Percentiles rank a stretch among this genome's conserved stretches.
Evolutionary conservation across 257 asterid genomes (phyloP).

Genomic region (Lycium barbarum): DNA sequence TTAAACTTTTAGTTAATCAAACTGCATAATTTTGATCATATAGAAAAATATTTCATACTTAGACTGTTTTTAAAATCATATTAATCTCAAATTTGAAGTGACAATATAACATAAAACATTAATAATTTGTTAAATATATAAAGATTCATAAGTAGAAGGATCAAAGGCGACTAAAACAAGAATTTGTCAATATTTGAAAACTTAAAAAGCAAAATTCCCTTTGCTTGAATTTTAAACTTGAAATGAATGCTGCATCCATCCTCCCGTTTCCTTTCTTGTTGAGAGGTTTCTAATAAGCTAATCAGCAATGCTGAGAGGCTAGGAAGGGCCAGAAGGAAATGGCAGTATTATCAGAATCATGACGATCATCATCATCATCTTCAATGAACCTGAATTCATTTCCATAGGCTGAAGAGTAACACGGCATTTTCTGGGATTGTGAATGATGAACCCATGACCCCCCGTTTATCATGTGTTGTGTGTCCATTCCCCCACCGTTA

Average conservation of each 20-base stretch:
- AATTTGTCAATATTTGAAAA: background rate
- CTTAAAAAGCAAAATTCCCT: background rate
- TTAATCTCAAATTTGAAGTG: background rate
- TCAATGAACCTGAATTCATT: conserved; percentile 65
- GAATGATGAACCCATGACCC: conserved; percentile 59
- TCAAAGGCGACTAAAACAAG: conserved; percentile 17
- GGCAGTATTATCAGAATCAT: conserved; percentile 50
- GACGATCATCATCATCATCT: conserved; percentile 53
- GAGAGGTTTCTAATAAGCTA: conserved; percentile 7
- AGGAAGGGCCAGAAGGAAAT: conserved; percentile 77
- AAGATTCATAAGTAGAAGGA: background rate
- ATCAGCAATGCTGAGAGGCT: conserved; percentile 52
- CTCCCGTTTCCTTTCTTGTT: background rate
- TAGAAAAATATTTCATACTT: background rate
- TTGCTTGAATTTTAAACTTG: conserved; percentile 60
- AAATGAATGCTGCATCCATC: conserved; percentile 37
- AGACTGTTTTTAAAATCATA: background rate
- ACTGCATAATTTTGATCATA: background rate
- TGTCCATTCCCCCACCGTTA: conserved; percentile 36
- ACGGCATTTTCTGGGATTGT: conserved; percentile 21
- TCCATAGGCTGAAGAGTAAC: conserved; percentile 41
- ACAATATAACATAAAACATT: background rate
- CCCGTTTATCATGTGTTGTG: conserved; percentile 55
- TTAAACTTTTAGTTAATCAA: background rate
- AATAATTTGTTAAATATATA: background rate